phyloP scores from a whole-genome alignment of 2,329 filamentous ascomycete genomes.

The Blumeriella jaapii region DNA sequence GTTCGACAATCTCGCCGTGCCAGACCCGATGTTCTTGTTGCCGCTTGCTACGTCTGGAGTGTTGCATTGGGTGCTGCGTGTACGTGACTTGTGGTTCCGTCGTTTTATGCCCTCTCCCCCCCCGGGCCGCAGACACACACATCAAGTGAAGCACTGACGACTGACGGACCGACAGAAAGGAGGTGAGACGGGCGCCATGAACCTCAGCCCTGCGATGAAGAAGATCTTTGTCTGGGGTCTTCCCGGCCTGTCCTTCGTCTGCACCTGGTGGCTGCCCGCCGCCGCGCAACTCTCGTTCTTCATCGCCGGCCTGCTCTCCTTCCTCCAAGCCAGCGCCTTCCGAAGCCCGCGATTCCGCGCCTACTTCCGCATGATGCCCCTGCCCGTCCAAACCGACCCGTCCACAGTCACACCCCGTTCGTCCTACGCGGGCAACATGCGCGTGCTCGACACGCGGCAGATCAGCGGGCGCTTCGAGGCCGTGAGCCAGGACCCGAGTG shows the following conservation, averaged over 20 bases:
- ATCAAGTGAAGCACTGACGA: constrained; percentile 2
- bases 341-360: constrained; percentile 30
- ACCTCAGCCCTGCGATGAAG: constrained; percentile 26
- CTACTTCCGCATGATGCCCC: constrained; percentile 28
- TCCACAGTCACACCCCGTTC: not conserved
- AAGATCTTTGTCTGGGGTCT: constrained; percentile 36
- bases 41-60: constrained; percentile 54
- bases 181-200: constrained; percentile 35
- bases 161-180: constrained; percentile 31
- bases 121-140: not conserved
- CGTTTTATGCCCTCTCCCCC: not conserved
- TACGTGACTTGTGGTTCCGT: too few relatives aligned
- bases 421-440: constrained; percentile 13
- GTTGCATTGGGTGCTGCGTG: constrained; percentile 31
- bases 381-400: not conserved
- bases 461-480: constrained; percentile 13
- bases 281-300: constrained; percentile 54
- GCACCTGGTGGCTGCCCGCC: constrained; percentile 38
- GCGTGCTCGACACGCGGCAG: constrained; percentile 8
- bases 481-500: not conserved
- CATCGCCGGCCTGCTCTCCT: constrained; percentile 29
- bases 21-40: constrained; percentile 69
- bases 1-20: constrained; percentile 64
- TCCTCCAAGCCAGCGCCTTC: constrained; percentile 35
- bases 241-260: constrained; percentile 38